These are phyloP conservation scores for Spergularia azorica DNA, from an alignment of 179 eudicot genomes.

Conservation along the genomic window DNA sequence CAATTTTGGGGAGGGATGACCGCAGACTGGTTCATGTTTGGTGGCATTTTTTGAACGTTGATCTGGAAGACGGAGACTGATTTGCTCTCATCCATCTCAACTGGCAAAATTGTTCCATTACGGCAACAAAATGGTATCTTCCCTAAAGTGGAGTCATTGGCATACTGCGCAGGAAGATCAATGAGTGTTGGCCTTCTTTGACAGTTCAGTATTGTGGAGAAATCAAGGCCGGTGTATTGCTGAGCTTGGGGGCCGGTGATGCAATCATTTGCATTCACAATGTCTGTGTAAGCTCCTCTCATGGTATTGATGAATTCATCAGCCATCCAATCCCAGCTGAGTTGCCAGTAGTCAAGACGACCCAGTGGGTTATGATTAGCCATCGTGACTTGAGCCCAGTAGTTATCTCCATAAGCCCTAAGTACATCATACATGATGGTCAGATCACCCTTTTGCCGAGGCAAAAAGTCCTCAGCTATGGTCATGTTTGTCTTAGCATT, in stretches of 20 bases:
- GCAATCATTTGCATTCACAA: conserved; percentile 63
- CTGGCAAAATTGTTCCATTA: conserved; percentile 71
- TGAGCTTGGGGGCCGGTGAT: conserved; percentile 62
- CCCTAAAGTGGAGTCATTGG: conserved; percentile 70
- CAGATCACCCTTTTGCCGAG: conserved; percentile 69
- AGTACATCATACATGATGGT: conserved; percentile 78
- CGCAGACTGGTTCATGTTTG: conserved; percentile 55
- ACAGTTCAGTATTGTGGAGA: conserved; percentile 67
- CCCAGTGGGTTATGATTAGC: conserved; percentile 65
- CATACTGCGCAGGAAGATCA: conserved; percentile 64
- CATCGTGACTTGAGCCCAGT: conserved; percentile 82
- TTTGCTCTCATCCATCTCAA: conserved; percentile 57
- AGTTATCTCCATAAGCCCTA: conserved; percentile 47
- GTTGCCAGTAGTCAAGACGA: conserved; percentile 75
- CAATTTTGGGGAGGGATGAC: conserved; percentile 79
- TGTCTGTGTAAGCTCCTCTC: conserved; percentile 71
- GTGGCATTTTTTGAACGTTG: conserved; percentile 92
- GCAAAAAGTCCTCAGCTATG: conserved; percentile 35
- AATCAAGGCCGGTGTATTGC: conserved; percentile 56
- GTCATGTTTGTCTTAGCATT: conserved; percentile 43
- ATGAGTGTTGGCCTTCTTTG: conserved; percentile 68
- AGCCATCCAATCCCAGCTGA: conserved; percentile 89
- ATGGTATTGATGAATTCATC: conserved; percentile 71
- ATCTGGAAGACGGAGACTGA: conserved; percentile 62
- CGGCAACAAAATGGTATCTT: conserved; percentile 75